phyloP scores from a whole-genome alignment of 1,139 yeast species.

The Sugiyamaella novakii region DNA sequence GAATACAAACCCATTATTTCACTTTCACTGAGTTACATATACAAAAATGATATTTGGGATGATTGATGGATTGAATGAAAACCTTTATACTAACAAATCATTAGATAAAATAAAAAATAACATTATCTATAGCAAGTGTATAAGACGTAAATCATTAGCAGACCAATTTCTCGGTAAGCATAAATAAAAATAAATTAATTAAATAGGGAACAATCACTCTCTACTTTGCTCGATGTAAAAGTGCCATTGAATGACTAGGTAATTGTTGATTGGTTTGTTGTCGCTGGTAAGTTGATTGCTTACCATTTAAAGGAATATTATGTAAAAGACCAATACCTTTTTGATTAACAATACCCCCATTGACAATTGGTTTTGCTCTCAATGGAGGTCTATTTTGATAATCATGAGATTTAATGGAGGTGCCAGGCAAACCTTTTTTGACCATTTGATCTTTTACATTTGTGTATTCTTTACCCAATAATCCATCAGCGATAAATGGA shows the following conservation, averaged over 20 bases:
- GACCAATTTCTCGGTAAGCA: neutral
- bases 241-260: slow-evolving; percentile 19
- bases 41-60: neutral
- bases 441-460: neutral
- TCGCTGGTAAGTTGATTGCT: slow-evolving; percentile 1
- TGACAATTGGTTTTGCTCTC: slow-evolving; percentile 2
- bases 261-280: neutral
- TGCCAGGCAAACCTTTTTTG: too few relatives aligned
- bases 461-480: slow-evolving; percentile 8
- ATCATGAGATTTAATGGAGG: too few relatives aligned
- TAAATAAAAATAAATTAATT: neutral
- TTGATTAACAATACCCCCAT: too few relatives aligned
- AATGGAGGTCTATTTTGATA: slow-evolving; percentile 1
- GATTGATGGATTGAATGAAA: too few relatives aligned
- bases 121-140: too few relatives aligned
- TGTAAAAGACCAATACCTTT: neutral
- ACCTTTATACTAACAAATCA: neutral
- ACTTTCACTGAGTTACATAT: slow-evolving; percentile 14
- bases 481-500: slow-evolving; percentile 4
- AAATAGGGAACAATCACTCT: too few relatives aligned
- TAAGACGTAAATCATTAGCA: slow-evolving; percentile 4
- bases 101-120: too few relatives aligned
- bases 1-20: slow-evolving; percentile 39
- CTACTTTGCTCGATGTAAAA: slow-evolving; percentile 12
- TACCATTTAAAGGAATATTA: neutral